Conservation (phyloP, 805 yeast genomes). For the Suhomyces vadensis region DNA sequence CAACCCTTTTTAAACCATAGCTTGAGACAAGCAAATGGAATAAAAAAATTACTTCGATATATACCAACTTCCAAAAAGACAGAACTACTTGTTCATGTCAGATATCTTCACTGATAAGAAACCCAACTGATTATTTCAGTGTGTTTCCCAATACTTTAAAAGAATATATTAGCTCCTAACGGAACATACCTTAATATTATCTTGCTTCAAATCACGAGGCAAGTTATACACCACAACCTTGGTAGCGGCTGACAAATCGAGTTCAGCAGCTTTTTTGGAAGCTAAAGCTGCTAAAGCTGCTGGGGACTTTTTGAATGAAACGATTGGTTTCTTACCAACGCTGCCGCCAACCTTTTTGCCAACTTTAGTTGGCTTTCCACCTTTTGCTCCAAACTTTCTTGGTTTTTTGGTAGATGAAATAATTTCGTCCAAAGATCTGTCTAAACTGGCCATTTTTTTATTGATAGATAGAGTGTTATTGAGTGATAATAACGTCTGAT, state of each 20-base stretch:
- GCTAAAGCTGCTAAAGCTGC: conserved; percentile 19
- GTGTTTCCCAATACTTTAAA: background rate
- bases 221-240: conserved; percentile 84
- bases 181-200: conserved; percentile 80
- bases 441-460: conserved; percentile 75
- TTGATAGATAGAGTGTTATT: conserved; percentile 4
- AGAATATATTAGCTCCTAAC: conserved; percentile 3
- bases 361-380: conserved; percentile 32
- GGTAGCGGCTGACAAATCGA: conserved; percentile 60
- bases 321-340: conserved; percentile 25
- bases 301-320: conserved; percentile 32
- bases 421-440: conserved; percentile 93
- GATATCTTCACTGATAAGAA: background rate
- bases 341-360: conserved; percentile 36
- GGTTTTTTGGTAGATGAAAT: conserved; percentile 56
- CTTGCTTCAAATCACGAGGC: conserved; percentile 81
- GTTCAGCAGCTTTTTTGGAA: conserved; percentile 18
- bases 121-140: background rate
- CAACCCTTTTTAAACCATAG: background rate
- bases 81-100: background rate
- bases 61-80: conserved; percentile 2
- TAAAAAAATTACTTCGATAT: background rate
- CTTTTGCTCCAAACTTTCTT: conserved; percentile 26
- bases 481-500: conserved; percentile 1
- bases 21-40: background rate